A percentile compares a stretch with the other conserved stretches of the same genome.
phyloP scores from a whole-genome alignment of 2,329 filamentous ascomycete species.

The Botrytis elliptica region DNA sequence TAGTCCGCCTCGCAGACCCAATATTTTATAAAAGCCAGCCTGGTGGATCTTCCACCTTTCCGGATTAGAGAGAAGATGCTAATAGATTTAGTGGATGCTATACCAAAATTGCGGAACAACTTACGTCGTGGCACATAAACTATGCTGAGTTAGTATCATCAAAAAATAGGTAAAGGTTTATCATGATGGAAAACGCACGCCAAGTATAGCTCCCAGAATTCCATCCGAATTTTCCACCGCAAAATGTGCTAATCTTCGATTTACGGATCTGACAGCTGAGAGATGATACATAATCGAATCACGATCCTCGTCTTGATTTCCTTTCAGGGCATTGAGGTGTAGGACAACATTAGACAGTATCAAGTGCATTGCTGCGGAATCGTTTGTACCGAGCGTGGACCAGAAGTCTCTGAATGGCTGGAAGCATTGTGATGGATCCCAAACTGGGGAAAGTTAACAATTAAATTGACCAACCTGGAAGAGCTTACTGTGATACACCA shows the following conservation, averaged over 20 bases:
- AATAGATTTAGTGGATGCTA: not conserved
- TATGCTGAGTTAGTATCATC: not conserved
- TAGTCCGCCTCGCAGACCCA: conserved; percentile 3
- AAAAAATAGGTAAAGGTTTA: too few species aligned
- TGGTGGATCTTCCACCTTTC: conserved; percentile 6
- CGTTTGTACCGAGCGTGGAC: not conserved
- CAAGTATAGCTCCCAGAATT: conserved; percentile 6
- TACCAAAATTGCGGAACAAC: not conserved
- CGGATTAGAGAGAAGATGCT: not conserved
- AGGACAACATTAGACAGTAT: not conserved
- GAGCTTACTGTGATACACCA: conserved; percentile 7
- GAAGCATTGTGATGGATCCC: not conserved
- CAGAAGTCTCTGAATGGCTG: conserved; percentile 16
- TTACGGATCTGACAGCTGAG: conserved; percentile 6
- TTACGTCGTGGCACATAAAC: conserved; percentile 20
- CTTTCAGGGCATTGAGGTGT: not conserved
- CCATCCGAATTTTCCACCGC: not conserved
- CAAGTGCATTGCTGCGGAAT: conserved; percentile 4
- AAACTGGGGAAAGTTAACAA: not conserved
- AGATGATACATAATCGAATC: not conserved
- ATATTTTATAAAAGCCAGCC: conserved; percentile 3
- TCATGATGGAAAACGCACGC: not conserved
- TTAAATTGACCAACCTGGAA: not conserved
- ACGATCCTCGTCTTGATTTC: not conserved
- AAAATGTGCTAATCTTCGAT: not conserved